Evolutionary conservation across 345 rosid species (phyloP).

Genomic region (Rubroshorea leprosula): DNA sequence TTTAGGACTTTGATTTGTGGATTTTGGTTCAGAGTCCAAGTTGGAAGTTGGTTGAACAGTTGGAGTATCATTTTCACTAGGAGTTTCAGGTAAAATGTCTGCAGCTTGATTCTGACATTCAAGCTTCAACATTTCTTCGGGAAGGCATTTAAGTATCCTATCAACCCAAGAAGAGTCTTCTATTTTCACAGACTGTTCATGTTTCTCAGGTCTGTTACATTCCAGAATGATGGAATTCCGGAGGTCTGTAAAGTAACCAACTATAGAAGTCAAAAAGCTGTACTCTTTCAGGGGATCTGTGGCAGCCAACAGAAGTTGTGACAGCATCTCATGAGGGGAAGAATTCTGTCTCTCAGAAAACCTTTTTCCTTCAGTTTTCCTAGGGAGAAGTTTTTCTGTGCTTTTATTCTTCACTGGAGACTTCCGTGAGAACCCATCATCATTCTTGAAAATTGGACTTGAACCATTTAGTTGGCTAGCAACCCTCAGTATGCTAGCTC

Average conservation of each 20-base stretch:
- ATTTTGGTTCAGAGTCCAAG: slow-evolving; percentile 23
- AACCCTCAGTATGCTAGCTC: slow-evolving; percentile 40
- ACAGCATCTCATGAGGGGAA: slow-evolving; percentile 30
- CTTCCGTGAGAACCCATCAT: slow-evolving; percentile 15
- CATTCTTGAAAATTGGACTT: slow-evolving; percentile 20
- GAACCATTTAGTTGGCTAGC: slow-evolving; percentile 38
- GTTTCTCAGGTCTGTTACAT: slow-evolving; percentile 12
- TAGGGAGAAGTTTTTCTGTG: slow-evolving; percentile 21
- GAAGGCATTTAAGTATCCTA: slow-evolving; percentile 13
- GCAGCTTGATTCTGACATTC: slow-evolving; percentile 24
- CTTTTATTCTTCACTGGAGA: slow-evolving; percentile 19
- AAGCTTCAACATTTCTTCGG: slow-evolving; percentile 21
- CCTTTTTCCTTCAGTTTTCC: slow-evolving; percentile 18
- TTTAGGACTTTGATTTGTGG: slow-evolving; percentile 18
- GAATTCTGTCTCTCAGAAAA: slow-evolving; percentile 18
- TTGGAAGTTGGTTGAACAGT: slow-evolving; percentile 9
- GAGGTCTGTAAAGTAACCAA: slow-evolving; percentile 33
- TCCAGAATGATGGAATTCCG: slow-evolving; percentile 35
- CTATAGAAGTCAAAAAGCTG: slow-evolving; percentile 14
- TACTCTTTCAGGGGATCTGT: slow-evolving; percentile 27
- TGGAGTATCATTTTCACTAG: slow-evolving; percentile 11
- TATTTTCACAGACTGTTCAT: slow-evolving; percentile 19
- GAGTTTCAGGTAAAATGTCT: slow-evolving; percentile 19
- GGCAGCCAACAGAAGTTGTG: slow-evolving; percentile 34
- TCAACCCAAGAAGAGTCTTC: slow-evolving; percentile 28